These are phyloP conservation scores for Litsea cubeba DNA, from an alignment of 164 flowering plant genomes.

Conservation along the genomic window DNA sequence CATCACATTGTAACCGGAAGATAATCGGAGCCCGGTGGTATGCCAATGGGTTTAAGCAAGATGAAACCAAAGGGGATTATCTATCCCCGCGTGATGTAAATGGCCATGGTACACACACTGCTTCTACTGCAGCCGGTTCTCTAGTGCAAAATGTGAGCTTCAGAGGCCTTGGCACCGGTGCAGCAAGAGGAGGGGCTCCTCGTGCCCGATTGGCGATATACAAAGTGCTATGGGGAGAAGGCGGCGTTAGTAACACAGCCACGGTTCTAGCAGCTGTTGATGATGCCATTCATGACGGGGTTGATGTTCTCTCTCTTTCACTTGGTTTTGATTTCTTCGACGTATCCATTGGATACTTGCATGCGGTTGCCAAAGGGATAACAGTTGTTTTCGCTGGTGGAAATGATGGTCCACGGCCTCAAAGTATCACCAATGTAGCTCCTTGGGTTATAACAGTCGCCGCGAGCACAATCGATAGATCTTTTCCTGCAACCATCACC, in stretches of 20 bases:
- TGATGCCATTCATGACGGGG: conserved; percentile 27
- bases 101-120: conserved; percentile 24
- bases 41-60: conserved; percentile 3
- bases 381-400: conserved; percentile 23
- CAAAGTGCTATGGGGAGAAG: conserved; percentile 16
- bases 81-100: conserved; percentile 18
- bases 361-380: conserved; percentile 26
- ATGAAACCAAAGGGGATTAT: conserved; percentile 3
- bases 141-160: conserved; percentile 16
- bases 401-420: conserved; percentile 22
- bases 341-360: conserved; percentile 19
- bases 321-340: not conserved
- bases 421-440: conserved; percentile 21
- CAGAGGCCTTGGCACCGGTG: conserved; percentile 16
- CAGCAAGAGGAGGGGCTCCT: conserved; percentile 25
- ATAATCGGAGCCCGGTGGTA: conserved; percentile 27
- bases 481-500: conserved; percentile 19
- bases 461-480: conserved; percentile 25
- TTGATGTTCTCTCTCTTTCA: conserved; percentile 22
- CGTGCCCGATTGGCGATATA: conserved; percentile 24
- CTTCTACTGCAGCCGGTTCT: conserved; percentile 8
- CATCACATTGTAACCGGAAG: conserved; percentile 20
- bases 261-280: conserved; percentile 24
- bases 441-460: conserved; percentile 28
- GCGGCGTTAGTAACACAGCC: conserved; percentile 3